phyloP scores from a whole-genome alignment of 768 basidiomycete species.

The Dioszegia crocea region DNA sequence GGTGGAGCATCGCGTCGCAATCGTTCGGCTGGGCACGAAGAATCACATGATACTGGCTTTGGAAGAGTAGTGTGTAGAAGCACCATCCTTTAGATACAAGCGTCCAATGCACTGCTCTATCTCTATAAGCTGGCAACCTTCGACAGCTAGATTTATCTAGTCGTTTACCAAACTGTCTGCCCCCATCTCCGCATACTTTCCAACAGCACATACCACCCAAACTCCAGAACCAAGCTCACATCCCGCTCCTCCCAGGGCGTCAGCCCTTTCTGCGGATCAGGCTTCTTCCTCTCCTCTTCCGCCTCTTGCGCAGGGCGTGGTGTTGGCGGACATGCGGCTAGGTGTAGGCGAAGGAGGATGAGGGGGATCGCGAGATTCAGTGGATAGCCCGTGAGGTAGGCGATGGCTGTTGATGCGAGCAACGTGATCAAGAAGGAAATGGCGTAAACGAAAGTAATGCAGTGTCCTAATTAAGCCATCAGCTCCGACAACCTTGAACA shows the following conservation, averaged over 20 bases:
- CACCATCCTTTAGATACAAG: too few species aligned
- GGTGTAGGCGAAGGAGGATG: background rate
- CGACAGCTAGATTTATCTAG: background rate
- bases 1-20: conserved; percentile 60
- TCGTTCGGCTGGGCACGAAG: conserved; percentile 72
- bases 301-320: background rate
- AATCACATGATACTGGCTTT: conserved; percentile 61
- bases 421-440: too few species aligned
- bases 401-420: background rate
- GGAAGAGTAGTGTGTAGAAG: conserved; percentile 11
- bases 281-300: background rate
- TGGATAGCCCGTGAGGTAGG: background rate
- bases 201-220: background rate
- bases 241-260: background rate
- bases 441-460: too few species aligned
- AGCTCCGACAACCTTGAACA: too few species aligned
- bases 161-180: too few species aligned
- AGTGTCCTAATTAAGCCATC: too few species aligned
- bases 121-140: background rate
- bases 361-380: background rate
- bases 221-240: background rate
- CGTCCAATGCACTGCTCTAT: too few species aligned
- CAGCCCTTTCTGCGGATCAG: conserved; percentile 6
- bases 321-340: background rate
- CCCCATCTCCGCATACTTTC: too few species aligned